Evolutionary conservation across 2,329 filamentous ascomycete genomes (phyloP), one percentile per base, ranked within the genome.

Genomic region (Pyrenophora teres): DNA sequence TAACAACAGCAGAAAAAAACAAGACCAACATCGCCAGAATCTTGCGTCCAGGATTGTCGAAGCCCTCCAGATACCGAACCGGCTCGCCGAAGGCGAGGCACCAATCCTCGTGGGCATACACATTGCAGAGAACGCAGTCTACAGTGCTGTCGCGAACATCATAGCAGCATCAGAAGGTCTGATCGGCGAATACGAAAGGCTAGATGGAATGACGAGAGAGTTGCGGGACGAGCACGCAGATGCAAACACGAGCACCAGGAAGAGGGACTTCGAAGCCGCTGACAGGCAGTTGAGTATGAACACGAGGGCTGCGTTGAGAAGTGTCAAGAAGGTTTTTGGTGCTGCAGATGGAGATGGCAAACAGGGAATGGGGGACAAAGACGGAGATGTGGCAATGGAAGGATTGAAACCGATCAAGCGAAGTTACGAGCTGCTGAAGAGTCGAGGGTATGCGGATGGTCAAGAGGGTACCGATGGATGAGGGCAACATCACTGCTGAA

Each of bases 281-380:
- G 59, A 64, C 32, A 57, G 45, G 16, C 36, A 60, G 16, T 50
- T 74, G 23, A 62, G 45, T n/a, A 40, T 65, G 19, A 66, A 68
- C 15, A 62, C 70, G 6, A 63, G 60, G 40, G 60, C 56, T n/a
- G 69, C 70, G 19, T 18, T 65, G 45, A 62, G 54, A 19, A 64
- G 68, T 33, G 60, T 71, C 15, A 64, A 60, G 55, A 71, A 62
- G 40, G 57, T 70, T 13, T 40, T 74, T 19, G 63, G 62, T 9
- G 56, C 49, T 35, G 50, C 58, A 32, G 38, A 46, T 3, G 52
- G 27, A 9, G 48, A 44, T 13, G 46, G 51, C 23, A 37, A 40
- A 9, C 40, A 45, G 31, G 55, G 19, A 8, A 19, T 23, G 13
- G 23, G 9, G 7, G 33, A 50, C 25, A 48, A 21, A 12, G 46